Conservation (phyloP, 805 yeast species). For the Ogataea paraovalis region DNA sequence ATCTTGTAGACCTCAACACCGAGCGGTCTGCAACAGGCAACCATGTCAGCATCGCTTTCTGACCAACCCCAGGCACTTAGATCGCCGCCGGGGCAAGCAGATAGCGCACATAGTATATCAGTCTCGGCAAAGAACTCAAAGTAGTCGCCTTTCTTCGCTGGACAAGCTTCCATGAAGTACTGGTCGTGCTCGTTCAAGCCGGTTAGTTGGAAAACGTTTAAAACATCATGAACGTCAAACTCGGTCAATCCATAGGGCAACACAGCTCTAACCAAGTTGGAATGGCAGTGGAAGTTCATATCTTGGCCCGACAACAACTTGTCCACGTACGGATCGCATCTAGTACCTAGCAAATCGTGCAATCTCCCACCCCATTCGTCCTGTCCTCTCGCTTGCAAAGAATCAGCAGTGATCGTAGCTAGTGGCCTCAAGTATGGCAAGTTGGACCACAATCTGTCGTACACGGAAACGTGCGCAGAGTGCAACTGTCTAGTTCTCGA, state of each 20-base stretch:
- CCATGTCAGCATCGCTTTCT: constrained; percentile 53
- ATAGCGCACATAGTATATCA: constrained; percentile 58
- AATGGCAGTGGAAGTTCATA: constrained; percentile 64
- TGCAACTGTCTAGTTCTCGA: constrained; percentile 65
- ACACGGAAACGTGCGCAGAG: constrained; percentile 56
- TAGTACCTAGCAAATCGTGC: constrained; percentile 63
- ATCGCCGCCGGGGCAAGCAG: constrained; percentile 72
- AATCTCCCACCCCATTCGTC: constrained; percentile 65
- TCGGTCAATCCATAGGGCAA: constrained; percentile 59
- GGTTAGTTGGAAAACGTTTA: constrained; percentile 67
- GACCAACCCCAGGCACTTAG: constrained; percentile 71
- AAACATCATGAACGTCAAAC: constrained; percentile 63
- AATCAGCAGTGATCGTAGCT: constrained; percentile 60
- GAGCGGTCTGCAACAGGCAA: constrained; percentile 58
- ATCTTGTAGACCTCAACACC: constrained; percentile 58
- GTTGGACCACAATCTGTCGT: constrained; percentile 62
- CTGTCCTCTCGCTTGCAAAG: constrained; percentile 49
- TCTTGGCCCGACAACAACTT: constrained; percentile 60
- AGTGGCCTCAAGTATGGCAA: constrained; percentile 63
- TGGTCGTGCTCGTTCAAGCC: constrained; percentile 63
- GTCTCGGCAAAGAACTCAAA: constrained; percentile 67
- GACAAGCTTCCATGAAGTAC: constrained; percentile 68
- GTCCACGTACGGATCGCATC: constrained; percentile 70
- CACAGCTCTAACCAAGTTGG: constrained; percentile 57
- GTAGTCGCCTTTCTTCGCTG: constrained; percentile 55